Conservation (phyloP, 768 basidiomycete genomes). For the Pleurotus cornucopiae region DNA sequence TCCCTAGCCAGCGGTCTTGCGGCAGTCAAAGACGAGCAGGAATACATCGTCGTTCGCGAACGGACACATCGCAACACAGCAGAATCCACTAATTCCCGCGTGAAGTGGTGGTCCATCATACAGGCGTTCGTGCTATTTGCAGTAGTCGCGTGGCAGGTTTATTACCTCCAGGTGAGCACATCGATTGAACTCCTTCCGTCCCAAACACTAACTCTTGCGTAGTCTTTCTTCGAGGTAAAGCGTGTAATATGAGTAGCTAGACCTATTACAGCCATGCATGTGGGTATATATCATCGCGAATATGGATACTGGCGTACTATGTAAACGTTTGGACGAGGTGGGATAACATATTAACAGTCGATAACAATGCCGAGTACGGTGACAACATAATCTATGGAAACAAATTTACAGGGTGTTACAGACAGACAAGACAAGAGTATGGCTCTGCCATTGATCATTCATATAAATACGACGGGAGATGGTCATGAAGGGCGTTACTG, state of each 20-base stretch:
- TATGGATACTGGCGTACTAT: neutral
- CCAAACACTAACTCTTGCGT: neutral
- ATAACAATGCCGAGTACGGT: conserved; percentile 3
- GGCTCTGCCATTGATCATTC: neutral
- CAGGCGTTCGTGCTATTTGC: conserved; percentile 84
- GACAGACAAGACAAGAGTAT: neutral
- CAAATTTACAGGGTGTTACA: neutral
- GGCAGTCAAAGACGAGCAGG: conserved; percentile 96
- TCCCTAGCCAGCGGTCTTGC: conserved; percentile 74
- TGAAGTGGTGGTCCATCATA: conserved; percentile 98
- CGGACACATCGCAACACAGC: conserved; percentile 91
- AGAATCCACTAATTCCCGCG: conserved; percentile 88
- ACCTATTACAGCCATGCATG: neutral
- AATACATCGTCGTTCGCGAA: conserved; percentile 96
- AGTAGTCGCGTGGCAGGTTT: conserved; percentile 96
- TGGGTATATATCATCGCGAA: neutral
- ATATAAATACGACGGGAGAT: conserved; percentile 9
- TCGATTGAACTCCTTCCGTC: too few species aligned
- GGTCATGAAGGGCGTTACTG: conserved; percentile 5
- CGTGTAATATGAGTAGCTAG: conserved; percentile 61
- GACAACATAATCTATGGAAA: conserved; percentile 8
- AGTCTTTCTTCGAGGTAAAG: conserved; percentile 89
- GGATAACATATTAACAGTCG: neutral
- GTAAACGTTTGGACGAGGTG: too few species aligned
- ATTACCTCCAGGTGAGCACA: conserved; percentile 80